phyloP scores from a whole-genome alignment of 2,329 filamentous ascomycete species.

The Trichoderma gracile region DNA sequence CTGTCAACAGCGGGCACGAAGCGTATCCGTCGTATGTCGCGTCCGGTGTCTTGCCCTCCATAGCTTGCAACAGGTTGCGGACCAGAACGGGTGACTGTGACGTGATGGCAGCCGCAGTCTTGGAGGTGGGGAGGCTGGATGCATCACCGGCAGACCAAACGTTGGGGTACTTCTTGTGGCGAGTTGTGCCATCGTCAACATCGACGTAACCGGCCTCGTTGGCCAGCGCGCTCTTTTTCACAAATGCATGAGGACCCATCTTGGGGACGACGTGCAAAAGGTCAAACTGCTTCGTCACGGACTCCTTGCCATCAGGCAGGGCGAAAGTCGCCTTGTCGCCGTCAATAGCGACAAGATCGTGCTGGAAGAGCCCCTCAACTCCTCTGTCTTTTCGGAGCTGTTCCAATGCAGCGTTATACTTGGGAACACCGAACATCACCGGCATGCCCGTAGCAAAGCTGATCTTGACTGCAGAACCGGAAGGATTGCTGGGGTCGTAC shows the following conservation, averaged over 20 bases:
- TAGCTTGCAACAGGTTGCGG: constrained; percentile 46
- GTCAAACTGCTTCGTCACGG: constrained; percentile 53
- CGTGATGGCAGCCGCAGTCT: constrained; percentile 56
- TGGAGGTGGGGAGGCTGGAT: constrained; percentile 59
- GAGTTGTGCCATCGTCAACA: constrained; percentile 54
- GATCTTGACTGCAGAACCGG: constrained; percentile 50
- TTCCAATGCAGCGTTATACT: constrained; percentile 58
- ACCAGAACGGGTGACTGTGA: constrained; percentile 54
- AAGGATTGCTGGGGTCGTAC: constrained; percentile 46
- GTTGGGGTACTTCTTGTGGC: constrained; percentile 55
- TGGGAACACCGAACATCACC: constrained; percentile 61
- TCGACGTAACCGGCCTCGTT: constrained; percentile 60
- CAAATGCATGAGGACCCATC: constrained; percentile 58
- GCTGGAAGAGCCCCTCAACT: constrained; percentile 60
- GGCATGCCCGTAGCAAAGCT: constrained; percentile 58
- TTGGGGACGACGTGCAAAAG: constrained; percentile 59
- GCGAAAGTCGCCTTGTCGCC: constrained; percentile 56
- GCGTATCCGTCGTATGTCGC: constrained; percentile 56
- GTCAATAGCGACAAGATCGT: constrained; percentile 55
- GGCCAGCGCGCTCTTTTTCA: constrained; percentile 55
- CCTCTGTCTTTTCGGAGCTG: constrained; percentile 54
- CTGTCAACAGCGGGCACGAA: constrained; percentile 55
- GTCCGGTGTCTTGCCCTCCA: constrained; percentile 49
- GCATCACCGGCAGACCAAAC: constrained; percentile 62
- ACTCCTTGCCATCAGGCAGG: constrained; percentile 44